phyloP scores from a whole-genome alignment of 2,329 filamentous ascomycete species.

The Talaromyces sp. region DNA sequence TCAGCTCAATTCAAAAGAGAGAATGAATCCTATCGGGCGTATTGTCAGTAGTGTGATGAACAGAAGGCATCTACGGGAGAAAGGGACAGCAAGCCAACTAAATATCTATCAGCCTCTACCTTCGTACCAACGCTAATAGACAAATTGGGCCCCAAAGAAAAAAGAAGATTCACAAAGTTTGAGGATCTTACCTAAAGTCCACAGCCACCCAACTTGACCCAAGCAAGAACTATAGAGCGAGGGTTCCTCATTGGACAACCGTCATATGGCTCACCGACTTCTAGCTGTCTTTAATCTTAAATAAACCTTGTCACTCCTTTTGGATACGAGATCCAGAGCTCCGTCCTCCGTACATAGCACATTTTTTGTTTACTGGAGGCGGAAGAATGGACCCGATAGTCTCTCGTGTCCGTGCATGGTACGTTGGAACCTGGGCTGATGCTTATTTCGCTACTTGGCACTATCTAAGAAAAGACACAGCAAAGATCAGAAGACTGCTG shows the following conservation, averaged over 20 bases:
- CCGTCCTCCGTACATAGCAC: background rate
- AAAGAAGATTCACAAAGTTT: background rate
- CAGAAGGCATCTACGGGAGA: background rate
- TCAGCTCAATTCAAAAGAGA: background rate
- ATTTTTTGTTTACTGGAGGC: background rate
- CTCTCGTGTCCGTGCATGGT: background rate
- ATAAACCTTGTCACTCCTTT: conserved; percentile 1
- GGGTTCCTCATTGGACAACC: background rate
- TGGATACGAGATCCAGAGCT: conserved; percentile 7
- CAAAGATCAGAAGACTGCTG: background rate
- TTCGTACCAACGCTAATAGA: background rate
- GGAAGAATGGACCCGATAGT: background rate
- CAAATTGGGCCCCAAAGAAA: background rate
- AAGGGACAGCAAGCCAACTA: background rate
- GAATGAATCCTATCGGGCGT: background rate
- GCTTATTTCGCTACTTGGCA: background rate
- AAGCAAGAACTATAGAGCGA: background rate
- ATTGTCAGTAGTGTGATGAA: background rate
- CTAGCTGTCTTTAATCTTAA: background rate
- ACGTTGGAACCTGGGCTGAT: background rate
- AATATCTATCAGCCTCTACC: conserved; percentile 1
- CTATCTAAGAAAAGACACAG: background rate
- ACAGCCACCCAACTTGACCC: background rate
- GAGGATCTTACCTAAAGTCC: conserved; percentile 1
- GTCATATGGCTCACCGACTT: background rate